Evolutionary conservation across 2,329 filamentous ascomycete genomes (phyloP).

Genomic region (Achaetomium macrosporum): DNA sequence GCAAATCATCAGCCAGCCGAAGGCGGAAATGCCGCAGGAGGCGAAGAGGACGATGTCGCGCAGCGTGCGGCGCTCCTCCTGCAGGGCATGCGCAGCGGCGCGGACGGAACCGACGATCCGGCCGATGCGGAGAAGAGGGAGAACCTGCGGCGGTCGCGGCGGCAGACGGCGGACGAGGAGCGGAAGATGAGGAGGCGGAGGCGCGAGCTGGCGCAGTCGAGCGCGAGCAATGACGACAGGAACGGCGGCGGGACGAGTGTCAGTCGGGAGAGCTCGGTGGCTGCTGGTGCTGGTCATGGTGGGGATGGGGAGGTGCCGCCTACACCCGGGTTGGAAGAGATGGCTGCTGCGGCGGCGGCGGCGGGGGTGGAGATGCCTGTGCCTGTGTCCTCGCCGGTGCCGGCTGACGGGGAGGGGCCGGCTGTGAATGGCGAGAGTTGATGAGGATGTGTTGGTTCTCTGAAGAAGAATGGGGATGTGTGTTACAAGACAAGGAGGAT

Average conservation of each 20-base stretch:
- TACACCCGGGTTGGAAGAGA: slow-evolving; percentile 22
- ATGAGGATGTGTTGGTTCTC: not conserved
- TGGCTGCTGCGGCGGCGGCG: slow-evolving; percentile 18
- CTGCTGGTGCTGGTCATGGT: slow-evolving; percentile 31
- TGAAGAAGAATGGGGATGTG: not conserved
- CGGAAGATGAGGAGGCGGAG: slow-evolving; percentile 60
- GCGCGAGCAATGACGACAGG: slow-evolving; percentile 42
- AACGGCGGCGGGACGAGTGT: slow-evolving; percentile 10
- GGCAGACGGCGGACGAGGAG: slow-evolving; percentile 77
- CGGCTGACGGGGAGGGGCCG: not conserved
- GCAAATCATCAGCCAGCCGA: slow-evolving; percentile 28
- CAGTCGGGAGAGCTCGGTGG: slow-evolving; percentile 6
- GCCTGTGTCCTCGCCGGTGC: not conserved
- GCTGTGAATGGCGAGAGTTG: slow-evolving; percentile 1
- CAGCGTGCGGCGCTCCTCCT: slow-evolving; percentile 77
- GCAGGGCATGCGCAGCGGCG: slow-evolving; percentile 67
- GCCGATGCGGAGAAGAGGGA: slow-evolving; percentile 51
- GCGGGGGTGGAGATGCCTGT: slow-evolving; percentile 7
- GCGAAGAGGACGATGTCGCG: slow-evolving; percentile 67
- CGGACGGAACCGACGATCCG: slow-evolving; percentile 52
- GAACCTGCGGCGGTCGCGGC: slow-evolving; percentile 52
- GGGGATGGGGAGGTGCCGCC: slow-evolving; percentile 19
- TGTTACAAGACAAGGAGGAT: not conserved
- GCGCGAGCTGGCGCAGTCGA: slow-evolving; percentile 52
- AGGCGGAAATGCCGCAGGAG: slow-evolving; percentile 20